Percentiles rank a stretch among this genome's conserved stretches.
Evolutionary conservation across 805 yeast genomes (phyloP).

Genomic region (Maudiozyma barnettii): DNA sequence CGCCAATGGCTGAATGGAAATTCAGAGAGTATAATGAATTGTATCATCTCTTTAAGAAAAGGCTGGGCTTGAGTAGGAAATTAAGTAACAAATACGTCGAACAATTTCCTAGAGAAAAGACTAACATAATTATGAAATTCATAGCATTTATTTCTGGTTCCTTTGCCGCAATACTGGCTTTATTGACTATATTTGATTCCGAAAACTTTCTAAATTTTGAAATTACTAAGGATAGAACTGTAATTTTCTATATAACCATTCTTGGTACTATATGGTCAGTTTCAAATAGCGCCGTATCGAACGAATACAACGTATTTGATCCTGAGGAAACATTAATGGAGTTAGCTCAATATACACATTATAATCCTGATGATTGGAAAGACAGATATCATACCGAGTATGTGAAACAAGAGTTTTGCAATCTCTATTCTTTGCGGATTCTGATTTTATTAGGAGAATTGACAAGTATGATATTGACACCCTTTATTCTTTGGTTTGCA

Average conservation of each 20-base stretch:
- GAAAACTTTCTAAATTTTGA: conserved; percentile 88
- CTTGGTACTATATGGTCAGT: conserved; percentile 86
- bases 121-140: conserved; percentile 47
- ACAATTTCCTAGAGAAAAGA: conserved; percentile 81
- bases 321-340: conserved; percentile 80
- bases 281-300: conserved; percentile 59
- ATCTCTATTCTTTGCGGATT: conserved; percentile 64
- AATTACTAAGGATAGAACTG: conserved; percentile 69
- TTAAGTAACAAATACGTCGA: conserved; percentile 78
- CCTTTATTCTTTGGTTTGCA: conserved; percentile 81
- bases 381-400: conserved; percentile 74
- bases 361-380: conserved; percentile 80
- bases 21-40: conserved; percentile 89
- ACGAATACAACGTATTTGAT: conserved; percentile 67
- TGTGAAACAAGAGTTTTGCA: conserved; percentile 76
- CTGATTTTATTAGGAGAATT: conserved; percentile 67
- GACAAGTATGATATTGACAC: conserved; percentile 72
- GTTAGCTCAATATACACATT: conserved; percentile 83
- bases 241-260: conserved; percentile 76
- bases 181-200: conserved; percentile 71
- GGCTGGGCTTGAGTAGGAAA: conserved; percentile 67
- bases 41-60: conserved; percentile 73
- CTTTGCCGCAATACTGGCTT: conserved; percentile 75
- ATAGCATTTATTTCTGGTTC: conserved; percentile 77
- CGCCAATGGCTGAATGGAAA: conserved; percentile 93